Evolutionary conservation across 306 rosid species (phyloP).

Genomic region (Echinosophora koreensis): DNA sequence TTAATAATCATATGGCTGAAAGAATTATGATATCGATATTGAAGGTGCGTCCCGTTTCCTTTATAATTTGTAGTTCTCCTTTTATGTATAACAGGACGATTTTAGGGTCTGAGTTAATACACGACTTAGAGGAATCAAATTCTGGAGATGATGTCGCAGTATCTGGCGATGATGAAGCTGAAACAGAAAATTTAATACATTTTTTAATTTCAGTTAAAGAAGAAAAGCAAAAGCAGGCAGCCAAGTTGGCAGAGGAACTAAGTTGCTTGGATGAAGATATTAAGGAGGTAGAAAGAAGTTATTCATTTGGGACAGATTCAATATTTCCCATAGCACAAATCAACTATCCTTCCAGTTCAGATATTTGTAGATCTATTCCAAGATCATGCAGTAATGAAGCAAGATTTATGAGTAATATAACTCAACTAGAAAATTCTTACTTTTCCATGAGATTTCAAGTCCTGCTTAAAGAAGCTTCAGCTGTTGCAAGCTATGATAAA

Average conservation of each 20-base stretch:
- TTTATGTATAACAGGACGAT: conserved; percentile 68
- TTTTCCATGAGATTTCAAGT: conserved; percentile 71
- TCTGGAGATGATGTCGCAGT: conserved; percentile 59
- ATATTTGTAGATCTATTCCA: conserved; percentile 43
- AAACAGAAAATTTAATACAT: conserved; percentile 64
- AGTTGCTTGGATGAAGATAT: conserved; percentile 77
- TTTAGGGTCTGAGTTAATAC: conserved; percentile 72
- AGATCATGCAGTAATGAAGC: conserved; percentile 58
- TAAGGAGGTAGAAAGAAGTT: conserved; percentile 73
- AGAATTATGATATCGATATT: conserved; percentile 36
- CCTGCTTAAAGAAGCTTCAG: conserved; percentile 60
- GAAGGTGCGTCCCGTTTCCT: conserved; percentile 14
- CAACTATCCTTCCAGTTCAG: conserved; percentile 53
- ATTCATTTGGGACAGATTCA: conserved; percentile 49
- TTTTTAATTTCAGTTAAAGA: conserved; percentile 68
- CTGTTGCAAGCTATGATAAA: conserved; percentile 54
- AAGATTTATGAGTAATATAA: conserved; percentile 57
- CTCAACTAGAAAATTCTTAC: conserved; percentile 80
- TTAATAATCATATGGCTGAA: conserved; percentile 12
- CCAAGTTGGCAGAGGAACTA: conserved; percentile 73
- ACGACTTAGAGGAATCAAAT: conserved; percentile 55
- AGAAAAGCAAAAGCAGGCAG: conserved; percentile 64
- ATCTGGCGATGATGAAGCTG: conserved; percentile 67
- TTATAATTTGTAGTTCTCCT: conserved; percentile 26
- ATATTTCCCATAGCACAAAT: conserved; percentile 46